Evolutionary conservation across 2,329 filamentous ascomycete species (phyloP), one percentile per base, ranked within the genome.

Genomic region (Fusarium tjaetaba): DNA sequence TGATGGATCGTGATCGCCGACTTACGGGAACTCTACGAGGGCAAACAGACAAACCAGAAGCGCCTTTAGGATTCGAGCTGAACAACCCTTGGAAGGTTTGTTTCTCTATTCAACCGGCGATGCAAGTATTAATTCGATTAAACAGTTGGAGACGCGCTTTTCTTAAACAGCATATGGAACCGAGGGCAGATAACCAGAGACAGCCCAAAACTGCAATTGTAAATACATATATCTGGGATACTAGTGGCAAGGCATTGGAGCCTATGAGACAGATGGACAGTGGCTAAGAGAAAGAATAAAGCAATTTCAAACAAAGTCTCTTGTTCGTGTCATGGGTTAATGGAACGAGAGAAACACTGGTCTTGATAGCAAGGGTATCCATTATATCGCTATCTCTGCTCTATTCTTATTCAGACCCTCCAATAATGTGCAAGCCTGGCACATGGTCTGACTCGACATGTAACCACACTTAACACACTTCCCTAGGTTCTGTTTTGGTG

Each of bases 371-470:
- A 61, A 42, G 38, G 58, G 56, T 75, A 61, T 68, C 46, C 36
- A 57, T 80, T 82, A 89, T 83, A 90, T 86, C 77, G 84, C 80
- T 70, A 91, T 89, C 76, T 89, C 85, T 65, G 88, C 84, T 68
- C 89, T 85, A 74, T 91, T 92, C 83, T 96, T 98, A 80, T 99
- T 99, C 53, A 99, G 82, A 0, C 93, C 94, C 77, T 98, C 95
- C 6, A 99, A 88, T 49, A 99, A 85, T 70, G 91, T 92, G 81
- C 96, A 99, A 1, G 96, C 96, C 83, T 99, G 97, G 83, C 96
- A 99, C 43, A 98, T 90, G 36, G 90, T 89, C 82, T 99, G 96
- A 77, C 95, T 98, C 5, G 96, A 97, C 82, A 99, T 93, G 81
- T 98, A 99, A 20, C 96, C 96, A 77, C 96, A 99, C 59, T 90